Evolutionary conservation across 768 basidiomycete genomes (phyloP).

Genomic region (Lepiota subincarnata): DNA sequence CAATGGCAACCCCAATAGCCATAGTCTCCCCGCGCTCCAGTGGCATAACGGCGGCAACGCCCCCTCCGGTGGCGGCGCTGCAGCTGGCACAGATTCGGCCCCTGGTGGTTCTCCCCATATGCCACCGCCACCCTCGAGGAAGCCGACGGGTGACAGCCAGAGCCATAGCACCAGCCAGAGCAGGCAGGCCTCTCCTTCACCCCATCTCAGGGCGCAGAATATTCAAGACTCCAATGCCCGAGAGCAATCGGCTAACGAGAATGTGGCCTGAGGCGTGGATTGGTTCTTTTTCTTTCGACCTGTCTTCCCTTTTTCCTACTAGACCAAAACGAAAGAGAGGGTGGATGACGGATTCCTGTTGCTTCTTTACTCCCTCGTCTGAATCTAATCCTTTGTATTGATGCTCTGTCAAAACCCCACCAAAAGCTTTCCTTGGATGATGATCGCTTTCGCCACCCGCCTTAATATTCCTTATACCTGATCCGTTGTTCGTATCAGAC

Average conservation of each 20-base stretch:
- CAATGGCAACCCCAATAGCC: conserved; percentile 13
- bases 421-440: too few relatives aligned
- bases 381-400: too few relatives aligned
- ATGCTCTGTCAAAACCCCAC: too few relatives aligned
- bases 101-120: background rate
- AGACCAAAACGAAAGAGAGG: background rate
- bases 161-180: conserved; percentile 7
- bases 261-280: background rate
- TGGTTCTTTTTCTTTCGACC: too few relatives aligned
- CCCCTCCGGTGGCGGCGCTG: conserved; percentile 6
- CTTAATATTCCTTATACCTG: background rate
- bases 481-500: conserved; percentile 14
- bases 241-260: background rate
- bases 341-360: background rate
- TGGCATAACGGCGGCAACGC: conserved; percentile 31
- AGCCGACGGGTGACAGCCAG: conserved; percentile 1
- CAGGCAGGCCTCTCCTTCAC: conserved; percentile 4
- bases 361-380: background rate
- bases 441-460: too few relatives aligned
- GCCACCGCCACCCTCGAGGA: conserved; percentile 2
- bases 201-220: conserved; percentile 1
- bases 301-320: conserved; percentile 2
- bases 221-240: conserved; percentile 6
- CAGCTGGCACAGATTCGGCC: background rate
- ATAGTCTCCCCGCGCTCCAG: conserved; percentile 43